A percentile compares a stretch with the other conserved stretches of the same genome.
phyloP scores from a whole-genome alignment of 1,139 yeast species.

The Hansenula sp. region DNA sequence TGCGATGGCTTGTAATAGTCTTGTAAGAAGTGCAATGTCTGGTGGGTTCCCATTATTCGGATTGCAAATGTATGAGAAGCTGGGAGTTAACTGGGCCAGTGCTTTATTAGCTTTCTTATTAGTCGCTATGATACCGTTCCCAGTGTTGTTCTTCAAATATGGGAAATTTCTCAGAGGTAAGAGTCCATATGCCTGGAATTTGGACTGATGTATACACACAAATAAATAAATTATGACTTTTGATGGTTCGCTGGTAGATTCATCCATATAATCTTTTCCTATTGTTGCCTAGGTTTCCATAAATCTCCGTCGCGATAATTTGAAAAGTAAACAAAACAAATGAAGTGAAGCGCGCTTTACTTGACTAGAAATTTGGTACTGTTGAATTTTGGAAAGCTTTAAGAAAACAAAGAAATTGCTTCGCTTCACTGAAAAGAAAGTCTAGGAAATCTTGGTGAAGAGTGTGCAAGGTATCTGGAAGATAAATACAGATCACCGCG shows the following conservation, averaged over 20 bases:
- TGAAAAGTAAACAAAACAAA: background rate
- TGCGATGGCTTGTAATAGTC: conserved; percentile 76
- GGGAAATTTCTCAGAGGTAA: conserved; percentile 56
- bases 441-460: no score
- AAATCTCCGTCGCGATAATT: background rate
- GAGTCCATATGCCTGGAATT: conserved; percentile 40
- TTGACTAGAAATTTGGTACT: background rate
- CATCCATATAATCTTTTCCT: no score
- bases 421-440: no score
- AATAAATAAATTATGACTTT: no score
- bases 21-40: conserved; percentile 64
- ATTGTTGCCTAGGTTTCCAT: background rate
- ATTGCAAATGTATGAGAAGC: conserved; percentile 45
- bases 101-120: conserved; percentile 53
- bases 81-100: conserved; percentile 66
- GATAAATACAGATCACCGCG: background rate
- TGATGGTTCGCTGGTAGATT: no score
- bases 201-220: conserved; percentile 4
- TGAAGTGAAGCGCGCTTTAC: background rate
- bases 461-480: no score
- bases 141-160: conserved; percentile 52
- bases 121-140: conserved; percentile 59
- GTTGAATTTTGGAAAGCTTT: no score
- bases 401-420: no score
- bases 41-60: conserved; percentile 78